Conservation (phyloP, 495 filamentous ascomycete species). For the Penicillium cosmopolitanum region DNA sequence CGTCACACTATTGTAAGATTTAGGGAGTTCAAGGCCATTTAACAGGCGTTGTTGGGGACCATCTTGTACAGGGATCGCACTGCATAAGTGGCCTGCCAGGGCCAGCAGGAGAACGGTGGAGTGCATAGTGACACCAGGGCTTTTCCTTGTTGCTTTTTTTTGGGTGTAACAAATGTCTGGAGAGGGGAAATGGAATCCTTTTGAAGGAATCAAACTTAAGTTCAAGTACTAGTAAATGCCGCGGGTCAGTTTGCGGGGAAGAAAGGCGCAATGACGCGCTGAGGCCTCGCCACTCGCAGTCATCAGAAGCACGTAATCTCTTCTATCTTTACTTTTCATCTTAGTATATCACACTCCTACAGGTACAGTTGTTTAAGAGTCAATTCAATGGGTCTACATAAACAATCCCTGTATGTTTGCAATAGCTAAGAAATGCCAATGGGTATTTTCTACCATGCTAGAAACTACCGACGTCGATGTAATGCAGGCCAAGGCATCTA, state of each 20-base stretch:
- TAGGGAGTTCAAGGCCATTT: constrained; percentile 1
- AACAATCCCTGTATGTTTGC: neutral
- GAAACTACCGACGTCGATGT: neutral
- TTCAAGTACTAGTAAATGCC: neutral
- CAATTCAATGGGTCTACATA: neutral
- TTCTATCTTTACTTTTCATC: neutral
- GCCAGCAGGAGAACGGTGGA: neutral
- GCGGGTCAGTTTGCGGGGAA: constrained; percentile 1
- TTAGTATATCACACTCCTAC: neutral
- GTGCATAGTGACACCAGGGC: constrained; percentile 6
- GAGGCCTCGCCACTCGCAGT: constrained; percentile 1
- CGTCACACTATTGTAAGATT: constrained; percentile 1
- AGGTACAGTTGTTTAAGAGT: neutral
- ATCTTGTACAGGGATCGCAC: constrained; percentile 3
- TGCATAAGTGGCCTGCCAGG: constrained; percentile 4
- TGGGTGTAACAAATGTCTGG: constrained; percentile 1
- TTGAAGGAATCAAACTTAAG: neutral
- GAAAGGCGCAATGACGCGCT: constrained; percentile 2
- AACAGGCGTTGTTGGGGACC: constrained; percentile 3
- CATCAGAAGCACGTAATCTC: constrained; percentile 1
- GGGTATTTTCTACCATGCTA: neutral
- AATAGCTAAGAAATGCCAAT: neutral
- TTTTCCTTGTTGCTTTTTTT: neutral
- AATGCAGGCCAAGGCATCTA: neutral
- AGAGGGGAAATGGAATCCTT: neutral